phyloP scores from a whole-genome alignment of 1,139 yeast genomes.

The Saccharomyces pastorianus region DNA sequence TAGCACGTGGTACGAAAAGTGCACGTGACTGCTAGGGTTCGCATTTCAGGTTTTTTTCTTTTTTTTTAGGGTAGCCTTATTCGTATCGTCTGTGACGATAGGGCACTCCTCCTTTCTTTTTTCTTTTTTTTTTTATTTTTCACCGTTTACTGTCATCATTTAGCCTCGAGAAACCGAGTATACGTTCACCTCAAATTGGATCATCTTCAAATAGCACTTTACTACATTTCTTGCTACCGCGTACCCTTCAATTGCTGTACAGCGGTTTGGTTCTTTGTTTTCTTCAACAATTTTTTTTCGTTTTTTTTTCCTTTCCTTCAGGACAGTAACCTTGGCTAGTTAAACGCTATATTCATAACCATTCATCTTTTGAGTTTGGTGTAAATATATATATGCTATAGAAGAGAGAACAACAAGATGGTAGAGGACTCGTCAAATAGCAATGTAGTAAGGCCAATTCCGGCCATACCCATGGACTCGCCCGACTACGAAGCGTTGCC shows the following conservation, averaged over 20 bases:
- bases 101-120: not conserved
- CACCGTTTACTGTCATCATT: not conserved
- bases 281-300: not conserved
- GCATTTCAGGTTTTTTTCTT: not conserved
- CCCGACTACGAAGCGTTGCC: constrained; percentile 85
- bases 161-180: not conserved
- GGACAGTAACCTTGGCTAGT: not conserved
- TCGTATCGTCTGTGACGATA: not conserved
- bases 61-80: not conserved
- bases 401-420: not conserved
- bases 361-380: not conserved
- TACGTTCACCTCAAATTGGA: not conserved
- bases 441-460: not conserved
- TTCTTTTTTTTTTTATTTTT: not conserved
- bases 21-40: not conserved
- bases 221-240: not conserved
- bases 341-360: not conserved
- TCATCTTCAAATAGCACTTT: not conserved
- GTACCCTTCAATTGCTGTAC: not conserved
- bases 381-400: not conserved
- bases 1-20: not conserved
- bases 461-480: not conserved
- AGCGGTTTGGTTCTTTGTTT: not conserved
- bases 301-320: not conserved
- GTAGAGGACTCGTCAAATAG: not conserved